phyloP scores from a whole-genome alignment of 1,284 basidiomycete genomes.

The Ustilago sp. region DNA sequence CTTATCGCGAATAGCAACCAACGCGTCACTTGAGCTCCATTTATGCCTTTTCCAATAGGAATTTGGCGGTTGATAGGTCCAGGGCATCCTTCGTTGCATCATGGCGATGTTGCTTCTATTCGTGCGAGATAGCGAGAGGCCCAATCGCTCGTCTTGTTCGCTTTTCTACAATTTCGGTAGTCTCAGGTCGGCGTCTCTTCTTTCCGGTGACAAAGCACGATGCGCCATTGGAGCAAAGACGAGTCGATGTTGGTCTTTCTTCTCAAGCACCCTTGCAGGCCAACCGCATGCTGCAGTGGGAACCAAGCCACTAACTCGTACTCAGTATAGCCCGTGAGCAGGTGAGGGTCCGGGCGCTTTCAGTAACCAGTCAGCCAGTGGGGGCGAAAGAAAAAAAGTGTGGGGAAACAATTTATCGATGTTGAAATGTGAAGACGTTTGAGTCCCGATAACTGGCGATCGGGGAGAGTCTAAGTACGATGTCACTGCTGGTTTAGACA shows the following conservation, averaged over 20 bases:
- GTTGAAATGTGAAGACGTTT: no score
- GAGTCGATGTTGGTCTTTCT: not conserved
- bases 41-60: no score
- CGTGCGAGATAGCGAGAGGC: conserved; percentile 1
- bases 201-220: not conserved
- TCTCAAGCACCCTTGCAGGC: not conserved
- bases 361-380: not conserved
- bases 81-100: no score
- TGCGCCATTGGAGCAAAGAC: not conserved
- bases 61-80: no score
- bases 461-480: no score
- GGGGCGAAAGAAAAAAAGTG: not conserved
- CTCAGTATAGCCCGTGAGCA: no score
- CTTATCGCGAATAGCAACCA: conserved; percentile 3
- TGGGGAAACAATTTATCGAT: conserved; percentile 3
- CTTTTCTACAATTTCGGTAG: not conserved
- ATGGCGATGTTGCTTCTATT: not conserved
- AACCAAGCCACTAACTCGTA: no score
- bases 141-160: not conserved
- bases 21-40: no score
- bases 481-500: no score
- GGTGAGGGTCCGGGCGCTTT: no score
- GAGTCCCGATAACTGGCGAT: no score
- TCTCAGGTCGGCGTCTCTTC: not conserved
- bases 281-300: no score